Percentiles rank a stretch among this genome's conserved stretches.
Evolutionary conservation across 176 grass and related monocot species (phyloP).

Genomic region (Rhynchospora tenuis): DNA sequence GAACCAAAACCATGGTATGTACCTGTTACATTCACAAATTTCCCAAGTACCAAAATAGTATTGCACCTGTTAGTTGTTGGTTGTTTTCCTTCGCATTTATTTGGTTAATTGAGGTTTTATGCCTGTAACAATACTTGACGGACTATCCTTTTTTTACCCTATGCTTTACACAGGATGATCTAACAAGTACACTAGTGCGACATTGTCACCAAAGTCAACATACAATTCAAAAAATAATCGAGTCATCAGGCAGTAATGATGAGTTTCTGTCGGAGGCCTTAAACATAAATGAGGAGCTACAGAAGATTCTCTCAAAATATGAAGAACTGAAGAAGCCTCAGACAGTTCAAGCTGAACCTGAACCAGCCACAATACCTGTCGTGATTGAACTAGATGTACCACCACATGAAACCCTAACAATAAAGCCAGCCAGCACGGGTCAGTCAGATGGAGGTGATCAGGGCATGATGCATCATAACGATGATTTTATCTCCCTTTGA

Average conservation of each 20-base stretch:
- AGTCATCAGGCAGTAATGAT: constrained; percentile 54
- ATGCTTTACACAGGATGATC: constrained; percentile 61
- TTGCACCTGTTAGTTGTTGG: neutral
- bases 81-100: neutral
- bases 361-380: constrained; percentile 76
- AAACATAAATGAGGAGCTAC: constrained; percentile 76
- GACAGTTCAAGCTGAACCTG: constrained; percentile 36
- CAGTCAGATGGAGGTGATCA: constrained; percentile 19
- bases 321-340: constrained; percentile 64
- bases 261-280: constrained; percentile 76
- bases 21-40: neutral
- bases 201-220: constrained; percentile 80
- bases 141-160: neutral
- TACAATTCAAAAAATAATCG: constrained; percentile 71
- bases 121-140: neutral
- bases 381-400: constrained; percentile 64
- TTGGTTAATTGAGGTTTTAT: neutral
- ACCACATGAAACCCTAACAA: constrained; percentile 30
- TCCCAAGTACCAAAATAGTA: neutral
- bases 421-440: constrained; percentile 24
- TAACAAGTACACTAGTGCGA: constrained; percentile 65
- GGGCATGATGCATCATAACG: constrained; percentile 41
- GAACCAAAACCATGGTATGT: neutral
- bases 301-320: constrained; percentile 72
- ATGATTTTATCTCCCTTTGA: constrained; percentile 57